Evolutionary conservation across 495 filamentous ascomycete species (phyloP).

Genomic region (Trichoderma asperelloides): DNA sequence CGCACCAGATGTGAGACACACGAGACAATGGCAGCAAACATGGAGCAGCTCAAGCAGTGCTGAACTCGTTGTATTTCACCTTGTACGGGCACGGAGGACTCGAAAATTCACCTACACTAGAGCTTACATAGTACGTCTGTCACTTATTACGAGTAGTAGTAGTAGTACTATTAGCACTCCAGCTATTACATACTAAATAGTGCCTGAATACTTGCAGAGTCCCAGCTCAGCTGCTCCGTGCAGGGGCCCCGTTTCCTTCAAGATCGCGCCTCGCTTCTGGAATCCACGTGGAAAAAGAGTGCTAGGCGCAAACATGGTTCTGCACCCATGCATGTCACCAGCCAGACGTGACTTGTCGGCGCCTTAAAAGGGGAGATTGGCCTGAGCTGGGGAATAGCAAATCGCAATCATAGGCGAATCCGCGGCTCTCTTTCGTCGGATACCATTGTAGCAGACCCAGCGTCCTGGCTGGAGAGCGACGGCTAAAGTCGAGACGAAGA

Average conservation of each 20-base stretch:
- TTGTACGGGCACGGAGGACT: no score
- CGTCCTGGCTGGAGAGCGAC: background rate
- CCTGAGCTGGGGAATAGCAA: background rate
- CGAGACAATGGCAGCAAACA: background rate
- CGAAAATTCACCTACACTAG: no score
- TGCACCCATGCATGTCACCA: background rate
- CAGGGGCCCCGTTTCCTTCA: background rate
- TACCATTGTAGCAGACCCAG: background rate
- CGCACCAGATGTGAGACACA: background rate
- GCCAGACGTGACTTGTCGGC: background rate
- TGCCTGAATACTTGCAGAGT: background rate
- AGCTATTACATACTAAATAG: no score
- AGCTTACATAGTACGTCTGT: no score
- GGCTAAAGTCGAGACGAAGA: background rate
- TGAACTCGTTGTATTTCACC: background rate
- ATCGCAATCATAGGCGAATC: background rate
- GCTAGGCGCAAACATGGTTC: background rate
- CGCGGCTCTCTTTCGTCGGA: background rate
- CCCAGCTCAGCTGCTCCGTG: background rate
- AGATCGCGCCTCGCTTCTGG: constrained; percentile 6
- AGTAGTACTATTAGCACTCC: no score
- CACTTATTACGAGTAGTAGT: no score
- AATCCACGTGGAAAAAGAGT: background rate
- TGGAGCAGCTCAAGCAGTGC: background rate
- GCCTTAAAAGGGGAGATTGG: background rate